These are phyloP conservation scores for Plenodomus biglobosus DNA, from an alignment of 2,329 filamentous ascomycete genomes.

Conservation along the genomic window DNA sequence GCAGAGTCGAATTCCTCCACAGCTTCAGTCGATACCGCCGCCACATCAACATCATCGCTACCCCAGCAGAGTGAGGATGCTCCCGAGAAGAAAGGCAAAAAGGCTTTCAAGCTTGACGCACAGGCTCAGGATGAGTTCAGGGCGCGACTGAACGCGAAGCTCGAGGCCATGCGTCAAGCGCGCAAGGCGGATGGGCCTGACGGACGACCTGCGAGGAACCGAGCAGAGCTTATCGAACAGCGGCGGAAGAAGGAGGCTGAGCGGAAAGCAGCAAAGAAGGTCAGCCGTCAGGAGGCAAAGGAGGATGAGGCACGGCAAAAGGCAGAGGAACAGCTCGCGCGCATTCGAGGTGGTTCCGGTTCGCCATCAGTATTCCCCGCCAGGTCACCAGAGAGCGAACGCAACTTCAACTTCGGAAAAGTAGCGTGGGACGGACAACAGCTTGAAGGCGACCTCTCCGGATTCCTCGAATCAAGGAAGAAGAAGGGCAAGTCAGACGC, in stretches of 20 bases:
- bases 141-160: slow-evolving; percentile 76
- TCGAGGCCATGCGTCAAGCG: slow-evolving; percentile 79
- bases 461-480: slow-evolving; percentile 67
- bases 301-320: slow-evolving; percentile 70
- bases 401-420: slow-evolving; percentile 84
- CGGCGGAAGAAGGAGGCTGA: slow-evolving; percentile 84
- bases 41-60: slow-evolving; percentile 53
- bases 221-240: slow-evolving; percentile 89
- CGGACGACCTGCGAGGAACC: slow-evolving; percentile 78
- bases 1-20: slow-evolving; percentile 44
- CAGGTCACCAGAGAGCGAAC: slow-evolving; percentile 52
- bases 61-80: slow-evolving; percentile 34
- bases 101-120: slow-evolving; percentile 36
- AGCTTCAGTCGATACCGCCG: slow-evolving; percentile 45
- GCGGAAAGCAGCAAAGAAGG: slow-evolving; percentile 86
- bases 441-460: slow-evolving; percentile 68
- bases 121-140: slow-evolving; percentile 71
- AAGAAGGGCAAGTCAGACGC: slow-evolving; percentile 83
- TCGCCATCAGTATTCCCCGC: slow-evolving; percentile 56
- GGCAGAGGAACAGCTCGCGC: slow-evolving; percentile 59
- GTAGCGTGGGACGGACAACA: slow-evolving; percentile 90
- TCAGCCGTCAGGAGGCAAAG: slow-evolving; percentile 73
- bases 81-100: slow-evolving; percentile 34
- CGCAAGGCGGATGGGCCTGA: slow-evolving; percentile 85
- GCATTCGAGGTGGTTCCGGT: slow-evolving; percentile 61